Evolutionary conservation across 2,329 filamentous ascomycete species (phyloP).

Genomic region (Aspergillus texensis): DNA sequence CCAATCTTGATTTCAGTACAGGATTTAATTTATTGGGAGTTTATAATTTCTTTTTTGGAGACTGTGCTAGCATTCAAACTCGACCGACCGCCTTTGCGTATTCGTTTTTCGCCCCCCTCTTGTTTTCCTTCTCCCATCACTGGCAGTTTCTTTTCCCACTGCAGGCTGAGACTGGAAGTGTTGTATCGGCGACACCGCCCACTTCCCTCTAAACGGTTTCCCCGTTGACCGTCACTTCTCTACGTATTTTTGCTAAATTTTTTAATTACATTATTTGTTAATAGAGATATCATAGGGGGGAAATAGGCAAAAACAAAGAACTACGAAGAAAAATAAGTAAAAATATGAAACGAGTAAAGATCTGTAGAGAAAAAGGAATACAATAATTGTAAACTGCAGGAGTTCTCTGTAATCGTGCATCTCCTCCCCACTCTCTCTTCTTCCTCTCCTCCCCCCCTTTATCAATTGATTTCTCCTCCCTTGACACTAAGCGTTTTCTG

Average conservation of each 20-base stretch:
- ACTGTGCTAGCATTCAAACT: not conserved
- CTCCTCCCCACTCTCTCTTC: constrained; percentile 16
- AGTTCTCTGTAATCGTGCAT: not conserved
- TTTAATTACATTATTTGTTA: not conserved
- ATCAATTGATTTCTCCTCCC: constrained; percentile 18
- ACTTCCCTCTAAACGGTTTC: not conserved
- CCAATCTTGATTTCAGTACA: not conserved
- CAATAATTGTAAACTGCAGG: not conserved
- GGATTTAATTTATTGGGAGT: not conserved
- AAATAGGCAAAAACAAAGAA: not conserved
- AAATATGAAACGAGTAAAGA: not conserved
- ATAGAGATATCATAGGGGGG: not conserved
- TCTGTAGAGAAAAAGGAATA: not conserved
- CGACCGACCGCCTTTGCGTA: not conserved
- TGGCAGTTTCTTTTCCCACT: not conserved
- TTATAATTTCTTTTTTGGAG: not conserved
- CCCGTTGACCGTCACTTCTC: not conserved
- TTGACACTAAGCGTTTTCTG: constrained; percentile 2
- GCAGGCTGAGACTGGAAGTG: not conserved
- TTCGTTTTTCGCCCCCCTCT: not conserved
- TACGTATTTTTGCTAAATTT: constrained; percentile 5
- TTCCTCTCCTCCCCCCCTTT: constrained; percentile 20
- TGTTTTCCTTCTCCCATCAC: not conserved
- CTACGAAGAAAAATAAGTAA: not conserved
- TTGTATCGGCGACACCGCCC: not conserved